Conservation (phyloP, 225 moss, liverwort and hornwort genomes). For the Thuidium tamariscinum region DNA sequence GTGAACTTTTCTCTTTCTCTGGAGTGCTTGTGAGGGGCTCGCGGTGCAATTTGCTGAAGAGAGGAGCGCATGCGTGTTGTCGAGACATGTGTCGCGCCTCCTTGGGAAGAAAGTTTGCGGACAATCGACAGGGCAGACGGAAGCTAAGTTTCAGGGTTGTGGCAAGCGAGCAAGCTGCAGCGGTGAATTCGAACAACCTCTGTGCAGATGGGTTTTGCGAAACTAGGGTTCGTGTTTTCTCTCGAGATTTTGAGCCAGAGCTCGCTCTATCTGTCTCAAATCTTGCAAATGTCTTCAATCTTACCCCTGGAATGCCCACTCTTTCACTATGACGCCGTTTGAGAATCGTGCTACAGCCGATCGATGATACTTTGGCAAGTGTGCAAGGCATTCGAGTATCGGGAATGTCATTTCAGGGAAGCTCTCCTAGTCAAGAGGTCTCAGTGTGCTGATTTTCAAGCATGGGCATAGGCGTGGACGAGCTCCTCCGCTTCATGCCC, state of each 20-base stretch:
- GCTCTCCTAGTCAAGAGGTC: not conserved
- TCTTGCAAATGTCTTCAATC: not conserved
- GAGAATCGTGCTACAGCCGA: not conserved
- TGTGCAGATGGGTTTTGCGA: not conserved
- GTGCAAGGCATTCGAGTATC: not conserved
- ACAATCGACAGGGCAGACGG: not conserved
- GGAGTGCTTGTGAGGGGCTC: not conserved
- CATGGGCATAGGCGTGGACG: constrained; percentile 17
- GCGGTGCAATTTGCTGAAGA: not conserved
- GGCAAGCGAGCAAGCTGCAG: not conserved
- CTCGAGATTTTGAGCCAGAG: not conserved
- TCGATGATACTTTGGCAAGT: not conserved
- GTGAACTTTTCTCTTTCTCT: not conserved
- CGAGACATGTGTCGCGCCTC: not conserved
- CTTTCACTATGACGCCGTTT: not conserved
- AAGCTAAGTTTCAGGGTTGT: not conserved
- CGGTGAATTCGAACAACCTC: not conserved
- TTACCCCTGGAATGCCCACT: not conserved
- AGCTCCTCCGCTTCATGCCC: constrained; percentile 50
- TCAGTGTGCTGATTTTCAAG: not conserved
- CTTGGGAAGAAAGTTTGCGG: not conserved
- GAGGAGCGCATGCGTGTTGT: not conserved
- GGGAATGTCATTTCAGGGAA: not conserved
- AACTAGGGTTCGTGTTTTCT: not conserved
- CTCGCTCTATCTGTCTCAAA: not conserved